phyloP scores from a whole-genome alignment of 148 eudicot species.

The Oxyria digyna region DNA sequence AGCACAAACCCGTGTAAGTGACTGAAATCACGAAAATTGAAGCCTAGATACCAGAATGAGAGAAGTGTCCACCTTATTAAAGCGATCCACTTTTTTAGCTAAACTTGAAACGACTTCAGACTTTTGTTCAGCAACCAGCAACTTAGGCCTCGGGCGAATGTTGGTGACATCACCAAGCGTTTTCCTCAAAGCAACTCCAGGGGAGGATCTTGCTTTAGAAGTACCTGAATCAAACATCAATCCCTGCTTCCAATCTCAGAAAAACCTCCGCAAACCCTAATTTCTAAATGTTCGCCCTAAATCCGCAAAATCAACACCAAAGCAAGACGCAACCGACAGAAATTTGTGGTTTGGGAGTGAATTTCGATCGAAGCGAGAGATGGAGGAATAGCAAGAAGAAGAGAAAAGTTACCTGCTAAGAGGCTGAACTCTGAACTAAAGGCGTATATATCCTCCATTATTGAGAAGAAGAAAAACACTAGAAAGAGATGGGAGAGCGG shows the following conservation, averaged over 20 bases:
- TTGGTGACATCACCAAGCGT: conserved; percentile 10
- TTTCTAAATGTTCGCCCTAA: background rate
- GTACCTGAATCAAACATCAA: conserved; percentile 2
- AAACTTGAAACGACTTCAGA: background rate
- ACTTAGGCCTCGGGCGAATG: conserved; percentile 2
- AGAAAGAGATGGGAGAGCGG: background rate
- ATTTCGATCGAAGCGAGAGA: background rate
- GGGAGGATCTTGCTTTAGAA: background rate
- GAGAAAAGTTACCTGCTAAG: conserved; percentile 1
- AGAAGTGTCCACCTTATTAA: background rate
- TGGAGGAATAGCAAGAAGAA: background rate
- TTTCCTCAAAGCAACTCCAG: conserved; percentile 4
- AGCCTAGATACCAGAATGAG: background rate
- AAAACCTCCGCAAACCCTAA: background rate
- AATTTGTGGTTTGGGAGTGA: background rate
- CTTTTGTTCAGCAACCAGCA: background rate
- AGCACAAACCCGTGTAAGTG: background rate
- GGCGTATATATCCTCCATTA: background rate
- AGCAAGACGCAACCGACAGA: background rate
- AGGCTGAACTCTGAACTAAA: conserved; percentile 2
- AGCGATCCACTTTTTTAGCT: conserved; percentile 1
- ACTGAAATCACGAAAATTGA: background rate
- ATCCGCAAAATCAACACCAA: background rate
- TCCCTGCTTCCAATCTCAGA: background rate
- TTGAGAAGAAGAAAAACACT: background rate